Base-by-base conservation (phyloP, 2,329 filamentous ascomycete species). In the Paracoccidioides lutzii region DNA sequence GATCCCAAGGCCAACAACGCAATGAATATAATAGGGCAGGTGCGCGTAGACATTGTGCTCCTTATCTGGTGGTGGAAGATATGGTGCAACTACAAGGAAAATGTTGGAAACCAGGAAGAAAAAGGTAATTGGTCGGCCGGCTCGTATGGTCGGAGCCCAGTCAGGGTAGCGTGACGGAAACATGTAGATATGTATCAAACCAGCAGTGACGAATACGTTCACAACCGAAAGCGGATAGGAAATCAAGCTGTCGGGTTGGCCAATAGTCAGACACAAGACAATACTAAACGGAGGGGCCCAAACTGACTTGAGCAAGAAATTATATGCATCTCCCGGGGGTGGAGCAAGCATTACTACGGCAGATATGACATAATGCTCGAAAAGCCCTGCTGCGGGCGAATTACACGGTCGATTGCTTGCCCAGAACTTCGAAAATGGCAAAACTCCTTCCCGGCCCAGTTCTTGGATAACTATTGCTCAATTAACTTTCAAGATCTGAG, bases 371-470 rank as follows among this genome's bases (percentile, higher is more conserved):
- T 81, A 87, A 66, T 87, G 83, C 22, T 86, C 74, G 61, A 86
- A 80, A 8, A 74, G 62, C 9, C 70, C 70, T 5, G 81, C 73
- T n/a, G 80, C 76, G 0, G 84, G 84, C 0, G 84, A 78, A 55
- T 83, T 81, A 59, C 82, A 84, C 0, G 84, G 85, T 68, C 78
- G 80, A 63, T 82, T 84, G 3, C 82, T 85, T 0, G 84, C 84
- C 81, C 81, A 87, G 65, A 88, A 79, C 2, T 75, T 75, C 58
- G 80, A 81, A 55, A 78, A 84, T 0, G 85, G 85, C 12, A 88
- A 64, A 4, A 88, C 71, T 0, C 83, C 83, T 63, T 88, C 84
- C 63, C 85, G 85, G 0, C 81, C 85, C 46, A 88, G 73, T 66
- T 87, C 84, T 59, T 74, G 71, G 46, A 72, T 66, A 56, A 72